Conservation (phyloP, 139 green algal species). For the Mesostigma viride region DNA sequence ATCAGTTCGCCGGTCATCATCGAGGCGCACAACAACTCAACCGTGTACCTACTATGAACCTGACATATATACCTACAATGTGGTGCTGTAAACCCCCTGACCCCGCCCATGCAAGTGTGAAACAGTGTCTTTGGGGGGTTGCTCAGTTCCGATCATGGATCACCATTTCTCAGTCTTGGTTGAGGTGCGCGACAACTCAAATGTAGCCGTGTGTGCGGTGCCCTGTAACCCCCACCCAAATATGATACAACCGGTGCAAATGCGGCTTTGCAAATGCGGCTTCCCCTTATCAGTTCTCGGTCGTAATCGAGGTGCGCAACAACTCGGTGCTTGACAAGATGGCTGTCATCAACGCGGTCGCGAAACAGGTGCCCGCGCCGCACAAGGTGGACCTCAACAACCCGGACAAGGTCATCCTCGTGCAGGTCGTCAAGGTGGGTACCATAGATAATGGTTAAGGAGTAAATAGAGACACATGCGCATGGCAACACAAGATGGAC, state of each 20-base stretch:
- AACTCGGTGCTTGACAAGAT: slow-evolving; percentile 23
- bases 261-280: not conserved
- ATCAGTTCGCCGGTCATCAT: too few species aligned
- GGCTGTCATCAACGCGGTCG: slow-evolving; percentile 27
- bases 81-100: too few species aligned
- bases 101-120: not conserved
- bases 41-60: too few species aligned
- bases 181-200: not conserved
- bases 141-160: not conserved
- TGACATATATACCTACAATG: too few species aligned
- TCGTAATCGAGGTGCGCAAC: slow-evolving; percentile 21
- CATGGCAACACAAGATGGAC: slow-evolving; percentile 30
- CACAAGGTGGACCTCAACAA: slow-evolving; percentile 35
- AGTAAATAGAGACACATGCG: too few species aligned
- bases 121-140: not conserved
- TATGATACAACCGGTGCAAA: not conserved
- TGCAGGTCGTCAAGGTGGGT: slow-evolving; percentile 32
- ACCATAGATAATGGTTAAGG: too few species aligned
- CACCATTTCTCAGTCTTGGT: too few species aligned
- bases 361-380: slow-evolving; percentile 20
- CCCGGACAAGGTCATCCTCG: slow-evolving; percentile 26
- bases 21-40: too few species aligned
- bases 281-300: slow-evolving; percentile 19
- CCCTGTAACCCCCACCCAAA: not conserved
- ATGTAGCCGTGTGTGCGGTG: not conserved